A percentile compares a stretch with the other conserved stretches of the same genome.
Conservation (phyloP, 2,329 filamentous ascomycete species). For the Penicillium oxalicum region DNA sequence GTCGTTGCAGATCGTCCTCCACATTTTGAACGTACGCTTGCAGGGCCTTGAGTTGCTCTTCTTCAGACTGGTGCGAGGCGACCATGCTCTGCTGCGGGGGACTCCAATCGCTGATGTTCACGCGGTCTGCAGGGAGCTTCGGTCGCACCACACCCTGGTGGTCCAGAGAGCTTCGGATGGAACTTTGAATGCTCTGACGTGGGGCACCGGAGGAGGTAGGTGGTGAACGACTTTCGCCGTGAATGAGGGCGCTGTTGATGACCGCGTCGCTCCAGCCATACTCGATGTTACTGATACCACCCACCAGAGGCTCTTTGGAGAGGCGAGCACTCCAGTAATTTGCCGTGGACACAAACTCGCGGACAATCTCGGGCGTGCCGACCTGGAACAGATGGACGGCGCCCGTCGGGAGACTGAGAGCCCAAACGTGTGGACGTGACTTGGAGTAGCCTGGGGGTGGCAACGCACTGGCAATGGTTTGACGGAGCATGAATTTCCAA, state of each 20-base stretch:
- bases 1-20: conserved; percentile 75
- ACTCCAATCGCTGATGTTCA: conserved; percentile 79
- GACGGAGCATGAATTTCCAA: conserved; percentile 78
- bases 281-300: conserved; percentile 93
- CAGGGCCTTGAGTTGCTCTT: conserved; percentile 72
- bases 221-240: conserved; percentile 37
- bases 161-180: conserved; percentile 61
- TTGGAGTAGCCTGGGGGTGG: conserved; percentile 92
- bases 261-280: conserved; percentile 92
- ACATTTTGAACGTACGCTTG: conserved; percentile 75
- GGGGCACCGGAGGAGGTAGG: conserved; percentile 30
- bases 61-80: conserved; percentile 68
- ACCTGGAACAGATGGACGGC: conserved; percentile 98
- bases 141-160: conserved; percentile 58
- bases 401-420: conserved; percentile 81
- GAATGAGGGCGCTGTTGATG: conserved; percentile 69
- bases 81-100: conserved; percentile 88
- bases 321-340: conserved; percentile 97
- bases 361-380: conserved; percentile 87
- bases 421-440: conserved; percentile 85
- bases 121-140: conserved; percentile 76
- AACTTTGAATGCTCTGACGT: conserved; percentile 54
- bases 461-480: conserved; percentile 84
- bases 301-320: conserved; percentile 86
- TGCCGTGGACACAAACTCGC: conserved; percentile 86